Base-by-base conservation (phyloP, 306 rosid species). In the Casuarina glauca region DNA sequence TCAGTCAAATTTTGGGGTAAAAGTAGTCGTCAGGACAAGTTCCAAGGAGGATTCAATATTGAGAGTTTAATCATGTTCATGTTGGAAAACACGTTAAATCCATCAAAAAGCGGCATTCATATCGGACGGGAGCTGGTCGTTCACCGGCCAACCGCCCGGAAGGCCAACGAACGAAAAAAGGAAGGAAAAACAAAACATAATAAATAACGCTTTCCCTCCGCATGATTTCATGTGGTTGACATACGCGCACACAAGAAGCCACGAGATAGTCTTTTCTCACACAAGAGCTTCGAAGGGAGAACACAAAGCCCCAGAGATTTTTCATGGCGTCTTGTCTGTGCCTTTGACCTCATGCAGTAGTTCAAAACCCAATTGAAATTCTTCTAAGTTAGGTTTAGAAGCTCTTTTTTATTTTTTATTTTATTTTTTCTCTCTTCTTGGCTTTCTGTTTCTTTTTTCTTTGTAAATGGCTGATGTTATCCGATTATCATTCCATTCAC, bases 381-480 rank as follows among this genome's bases (percentile, higher is more conserved):
- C 0, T 15, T 52, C 0, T 3, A 11, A 16, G n/a, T 52, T 74
- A 4, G 50, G 45, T 69, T 67, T 73, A 63, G 43, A 72, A 32
- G 55, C 16, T 35, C 43, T 68, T 72, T 52, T 42, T 67, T 51
- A n/a, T 67, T 55, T 44, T 6, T 75, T 12, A 20, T 43, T 1
- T 17, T 16, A 20, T 46, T 58, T 15, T 39, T 3, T 76, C 62
- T 70, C 55, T 75, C 36, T 53, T 57, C 26, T 10, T 60, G 10
- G 11, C 12, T 41, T 12, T 53, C 58, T 42, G 5, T 41, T 17
- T 17, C 20, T 45, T 55, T 43, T 2, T 48, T 61, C 41, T 8
- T 42, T 76, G n/a, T 78, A 79, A 85, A 94, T 94, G 98, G 98
- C 98, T 9, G 90, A 84, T 87, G 89, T 85, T 78, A 50, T 87